Conservation (phyloP, 345 rosid species). For the Salix udensis region DNA sequence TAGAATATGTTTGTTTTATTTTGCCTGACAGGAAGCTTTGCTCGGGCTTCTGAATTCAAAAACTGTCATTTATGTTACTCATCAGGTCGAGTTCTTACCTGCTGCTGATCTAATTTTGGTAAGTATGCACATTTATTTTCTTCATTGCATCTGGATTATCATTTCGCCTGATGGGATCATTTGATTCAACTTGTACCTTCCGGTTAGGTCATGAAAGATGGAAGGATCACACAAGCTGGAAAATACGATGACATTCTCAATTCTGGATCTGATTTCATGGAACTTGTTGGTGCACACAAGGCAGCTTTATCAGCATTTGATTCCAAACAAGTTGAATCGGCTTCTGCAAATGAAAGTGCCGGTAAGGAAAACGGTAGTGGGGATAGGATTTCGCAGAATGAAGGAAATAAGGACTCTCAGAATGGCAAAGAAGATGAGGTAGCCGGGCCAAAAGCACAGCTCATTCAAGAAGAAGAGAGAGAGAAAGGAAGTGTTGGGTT, state of each 20-base stretch:
- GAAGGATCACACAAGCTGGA: conserved; percentile 71
- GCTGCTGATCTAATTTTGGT: conserved; percentile 69
- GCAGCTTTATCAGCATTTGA: conserved; percentile 56
- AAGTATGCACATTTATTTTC: conserved; percentile 18
- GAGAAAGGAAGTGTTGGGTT: conserved; percentile 75
- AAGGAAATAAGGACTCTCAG: conserved; percentile 30
- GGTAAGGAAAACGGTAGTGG: too few relatives aligned
- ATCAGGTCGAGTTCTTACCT: conserved; percentile 60
- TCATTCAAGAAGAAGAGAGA: conserved; percentile 80
- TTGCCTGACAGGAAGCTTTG: conserved; percentile 46
- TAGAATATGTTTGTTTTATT: background rate
- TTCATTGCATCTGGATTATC: background rate
- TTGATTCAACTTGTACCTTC: background rate
- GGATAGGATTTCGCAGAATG: conserved; percentile 16
- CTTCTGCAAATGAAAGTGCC: conserved; percentile 15
- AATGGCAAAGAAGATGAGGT: conserved; percentile 38
- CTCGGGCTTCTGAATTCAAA: conserved; percentile 45
- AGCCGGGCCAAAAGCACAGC: conserved; percentile 44
- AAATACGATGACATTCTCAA: conserved; percentile 58
- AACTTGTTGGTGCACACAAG: conserved; percentile 71
- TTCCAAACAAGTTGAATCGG: conserved; percentile 33
- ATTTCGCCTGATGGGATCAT: background rate
- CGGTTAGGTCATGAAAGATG: conserved; percentile 75
- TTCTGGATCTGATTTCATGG: conserved; percentile 71
- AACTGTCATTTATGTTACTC: conserved; percentile 64